A percentile compares a stretch with the other conserved stretches of the same genome.
Conservation (phyloP, 805 yeast genomes). For the Suhomyces emberorum region DNA sequence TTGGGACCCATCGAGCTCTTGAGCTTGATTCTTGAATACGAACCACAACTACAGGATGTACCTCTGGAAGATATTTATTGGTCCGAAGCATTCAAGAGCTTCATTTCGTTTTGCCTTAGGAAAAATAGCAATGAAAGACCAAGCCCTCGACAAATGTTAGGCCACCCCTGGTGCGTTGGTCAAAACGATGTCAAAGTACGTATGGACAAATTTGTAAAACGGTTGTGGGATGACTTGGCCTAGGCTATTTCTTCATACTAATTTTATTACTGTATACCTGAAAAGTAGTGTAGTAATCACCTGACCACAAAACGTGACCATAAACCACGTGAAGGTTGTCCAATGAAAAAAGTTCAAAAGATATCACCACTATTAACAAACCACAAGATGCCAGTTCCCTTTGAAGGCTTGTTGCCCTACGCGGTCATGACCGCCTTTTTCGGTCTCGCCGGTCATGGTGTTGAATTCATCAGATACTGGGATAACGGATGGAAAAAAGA, state of each 20-base stretch:
- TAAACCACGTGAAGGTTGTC: neutral
- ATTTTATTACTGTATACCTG: too few species aligned
- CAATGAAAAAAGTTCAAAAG: conserved; percentile 6
- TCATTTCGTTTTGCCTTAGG: conserved; percentile 73
- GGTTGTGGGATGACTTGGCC: conserved; percentile 59
- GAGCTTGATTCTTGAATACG: conserved; percentile 73
- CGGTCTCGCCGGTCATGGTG: conserved; percentile 46
- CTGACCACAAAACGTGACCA: too few species aligned
- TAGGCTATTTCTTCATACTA: too few species aligned
- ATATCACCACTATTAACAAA: conserved; percentile 3
- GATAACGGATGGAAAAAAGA: conserved; percentile 49
- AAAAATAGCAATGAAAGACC: conserved; percentile 82
- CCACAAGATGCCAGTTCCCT: conserved; percentile 42
- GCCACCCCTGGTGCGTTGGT: conserved; percentile 89
- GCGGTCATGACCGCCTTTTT: conserved; percentile 45
- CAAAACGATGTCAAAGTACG: conserved; percentile 69
- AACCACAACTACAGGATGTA: conserved; percentile 77
- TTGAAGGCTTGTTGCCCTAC: conserved; percentile 46
- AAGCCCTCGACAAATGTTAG: conserved; percentile 87
- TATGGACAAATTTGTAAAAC: conserved; percentile 81
- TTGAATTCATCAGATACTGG: conserved; percentile 44
- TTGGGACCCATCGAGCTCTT: conserved; percentile 79
- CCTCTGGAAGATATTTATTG: conserved; percentile 73
- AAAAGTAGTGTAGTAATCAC: too few species aligned
- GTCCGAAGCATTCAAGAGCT: conserved; percentile 80